A percentile compares a stretch with the other conserved stretches of the same genome.
These are phyloP conservation scores for Cubamyces sp. DNA, from an alignment of 768 basidiomycete genomes.

Conservation along the genomic window DNA sequence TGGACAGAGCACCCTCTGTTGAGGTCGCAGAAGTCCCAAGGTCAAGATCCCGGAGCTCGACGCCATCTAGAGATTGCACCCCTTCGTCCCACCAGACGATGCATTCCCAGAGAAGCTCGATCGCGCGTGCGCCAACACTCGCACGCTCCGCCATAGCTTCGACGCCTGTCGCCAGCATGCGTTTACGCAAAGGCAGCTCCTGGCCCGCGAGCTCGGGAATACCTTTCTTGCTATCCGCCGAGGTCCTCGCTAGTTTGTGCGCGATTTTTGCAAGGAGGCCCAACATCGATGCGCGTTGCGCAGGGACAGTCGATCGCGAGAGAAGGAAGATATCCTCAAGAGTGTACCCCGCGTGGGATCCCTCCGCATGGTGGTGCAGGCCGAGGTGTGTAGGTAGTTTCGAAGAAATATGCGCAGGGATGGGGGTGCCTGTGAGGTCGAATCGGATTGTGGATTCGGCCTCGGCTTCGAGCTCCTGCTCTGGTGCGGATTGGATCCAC, in stretches of 20 bases:
- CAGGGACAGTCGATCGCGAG: slow-evolving; percentile 78
- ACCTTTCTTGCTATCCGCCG: slow-evolving; percentile 39
- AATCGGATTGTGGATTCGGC: slow-evolving; percentile 49
- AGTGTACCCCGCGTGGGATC: slow-evolving; percentile 84
- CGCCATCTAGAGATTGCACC: slow-evolving; percentile 40
- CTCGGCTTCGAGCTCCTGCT: slow-evolving; percentile 32
- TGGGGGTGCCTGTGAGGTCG: slow-evolving; percentile 72
- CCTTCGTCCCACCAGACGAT: slow-evolving; percentile 65
- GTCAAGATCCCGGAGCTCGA: slow-evolving; percentile 47
- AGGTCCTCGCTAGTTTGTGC: slow-evolving; percentile 34
- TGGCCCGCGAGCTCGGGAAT: slow-evolving; percentile 40
- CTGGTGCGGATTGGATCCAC: slow-evolving; percentile 64
- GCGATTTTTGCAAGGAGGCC: slow-evolving; percentile 67
- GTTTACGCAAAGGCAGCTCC: slow-evolving; percentile 53
- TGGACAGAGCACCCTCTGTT: slow-evolving; percentile 33
- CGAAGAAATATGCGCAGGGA: slow-evolving; percentile 56
- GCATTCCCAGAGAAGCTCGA: slow-evolving; percentile 77
- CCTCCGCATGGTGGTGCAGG: slow-evolving; percentile 87
- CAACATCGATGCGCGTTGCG: slow-evolving; percentile 84
- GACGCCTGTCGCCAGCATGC: slow-evolving; percentile 67
- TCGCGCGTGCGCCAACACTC: slow-evolving; percentile 64
- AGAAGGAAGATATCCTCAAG: slow-evolving; percentile 83
- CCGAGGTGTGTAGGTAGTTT: slow-evolving; percentile 83
- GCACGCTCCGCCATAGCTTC: slow-evolving; percentile 70
- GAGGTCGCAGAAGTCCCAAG: slow-evolving; percentile 30